These are phyloP conservation scores for Chenopodium quinoa DNA, from an alignment of 148 eudicot genomes.

Conservation along the genomic window DNA sequence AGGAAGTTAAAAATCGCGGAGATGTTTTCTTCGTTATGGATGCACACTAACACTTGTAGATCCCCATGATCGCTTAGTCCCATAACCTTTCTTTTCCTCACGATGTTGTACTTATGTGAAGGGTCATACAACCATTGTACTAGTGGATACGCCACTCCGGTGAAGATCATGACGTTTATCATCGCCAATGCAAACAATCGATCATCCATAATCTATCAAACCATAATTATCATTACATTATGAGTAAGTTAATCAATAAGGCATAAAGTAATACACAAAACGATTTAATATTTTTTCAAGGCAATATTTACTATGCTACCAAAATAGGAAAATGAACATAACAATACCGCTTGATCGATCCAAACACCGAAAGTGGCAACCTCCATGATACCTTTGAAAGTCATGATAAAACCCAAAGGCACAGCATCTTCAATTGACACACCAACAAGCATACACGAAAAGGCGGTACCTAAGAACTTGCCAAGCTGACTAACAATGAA, in stretches of 20 bases:
- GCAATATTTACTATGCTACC: no score
- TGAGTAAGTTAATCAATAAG: neutral
- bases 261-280: no score
- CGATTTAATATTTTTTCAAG: no score
- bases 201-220: slow-evolving; percentile 28
- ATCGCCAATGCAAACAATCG: slow-evolving; percentile 27
- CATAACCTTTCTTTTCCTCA: slow-evolving; percentile 17
- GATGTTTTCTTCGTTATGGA: slow-evolving; percentile 35
- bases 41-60: slow-evolving; percentile 36
- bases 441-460: slow-evolving; percentile 24
- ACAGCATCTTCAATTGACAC: slow-evolving; percentile 32
- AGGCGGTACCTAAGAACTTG: slow-evolving; percentile 31
- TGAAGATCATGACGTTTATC: slow-evolving; percentile 32
- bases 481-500: slow-evolving; percentile 29
- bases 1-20: slow-evolving; percentile 22
- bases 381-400: slow-evolving; percentile 41
- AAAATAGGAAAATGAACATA: no score
- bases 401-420: slow-evolving; percentile 33
- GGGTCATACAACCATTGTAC: slow-evolving; percentile 35
- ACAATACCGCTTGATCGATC: slow-evolving; percentile 33
- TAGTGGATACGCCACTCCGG: slow-evolving; percentile 34
- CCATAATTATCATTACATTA: neutral
- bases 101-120: slow-evolving; percentile 18
- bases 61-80: slow-evolving; percentile 13
- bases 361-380: slow-evolving; percentile 18